Percentiles rank a stretch among this genome's conserved stretches.
These are phyloP conservation scores for Phenoliferia sp. DNA, from an alignment of 1,284 basidiomycete species.

Conservation along the genomic window DNA sequence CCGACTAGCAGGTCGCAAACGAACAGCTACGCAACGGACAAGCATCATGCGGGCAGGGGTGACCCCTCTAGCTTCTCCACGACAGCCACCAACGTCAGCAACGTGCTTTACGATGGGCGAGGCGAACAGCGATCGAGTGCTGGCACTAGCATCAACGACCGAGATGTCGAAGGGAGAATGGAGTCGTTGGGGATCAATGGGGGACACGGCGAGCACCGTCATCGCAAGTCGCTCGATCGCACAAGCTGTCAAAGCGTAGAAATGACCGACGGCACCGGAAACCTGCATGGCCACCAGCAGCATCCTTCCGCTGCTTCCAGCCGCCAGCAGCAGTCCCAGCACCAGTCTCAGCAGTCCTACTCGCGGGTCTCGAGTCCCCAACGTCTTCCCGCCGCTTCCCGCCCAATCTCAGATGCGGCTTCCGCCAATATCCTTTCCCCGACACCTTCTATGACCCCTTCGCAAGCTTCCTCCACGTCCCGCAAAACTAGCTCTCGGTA, in stretches of 20 bases:
- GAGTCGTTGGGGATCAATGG: slow-evolving; percentile 17
- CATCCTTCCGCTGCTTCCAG: neutral
- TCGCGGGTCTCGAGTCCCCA: neutral
- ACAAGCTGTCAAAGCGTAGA: slow-evolving; percentile 23
- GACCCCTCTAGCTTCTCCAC: slow-evolving; percentile 2
- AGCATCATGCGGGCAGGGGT: neutral
- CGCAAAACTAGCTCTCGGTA: slow-evolving; percentile 51
- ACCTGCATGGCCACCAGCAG: slow-evolving; percentile 15
- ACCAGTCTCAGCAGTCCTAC: slow-evolving; percentile 15
- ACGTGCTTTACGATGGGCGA: slow-evolving; percentile 1
- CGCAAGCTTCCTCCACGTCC: slow-evolving; percentile 31
- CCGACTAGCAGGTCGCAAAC: slow-evolving; percentile 1
- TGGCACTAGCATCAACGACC: slow-evolving; percentile 3
- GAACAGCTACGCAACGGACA: neutral
- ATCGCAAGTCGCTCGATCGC: slow-evolving; percentile 9
- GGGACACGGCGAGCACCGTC: neutral
- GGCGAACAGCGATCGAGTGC: neutral
- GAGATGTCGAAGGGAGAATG: slow-evolving; percentile 27
- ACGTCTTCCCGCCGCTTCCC: neutral
- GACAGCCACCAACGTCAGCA: neutral
- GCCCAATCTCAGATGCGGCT: slow-evolving; percentile 2
- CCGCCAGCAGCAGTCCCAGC: slow-evolving; percentile 5
- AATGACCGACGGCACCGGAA: slow-evolving; percentile 12
- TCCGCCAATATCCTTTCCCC: slow-evolving; percentile 23
- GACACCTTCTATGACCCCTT: slow-evolving; percentile 20